Percentiles rank a stretch among this genome's conserved stretches.
Conservation (phyloP, 495 filamentous ascomycete species). For the Letharia columbiana region DNA sequence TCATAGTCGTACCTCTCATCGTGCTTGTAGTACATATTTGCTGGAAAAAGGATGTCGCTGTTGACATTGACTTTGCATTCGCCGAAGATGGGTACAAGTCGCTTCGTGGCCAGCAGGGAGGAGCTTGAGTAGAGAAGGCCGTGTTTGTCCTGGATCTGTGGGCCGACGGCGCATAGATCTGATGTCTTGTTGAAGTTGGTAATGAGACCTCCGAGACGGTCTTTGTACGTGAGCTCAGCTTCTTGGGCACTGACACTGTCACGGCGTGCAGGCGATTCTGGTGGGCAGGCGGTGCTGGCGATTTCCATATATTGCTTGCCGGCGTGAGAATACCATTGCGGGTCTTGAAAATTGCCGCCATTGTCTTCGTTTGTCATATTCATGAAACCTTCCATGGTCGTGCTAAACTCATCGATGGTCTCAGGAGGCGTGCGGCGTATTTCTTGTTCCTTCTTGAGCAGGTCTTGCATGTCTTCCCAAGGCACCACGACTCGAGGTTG, state of each 20-base stretch:
- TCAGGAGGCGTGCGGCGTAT: constrained; percentile 36
- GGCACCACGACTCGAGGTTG: constrained; percentile 58
- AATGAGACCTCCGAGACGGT: constrained; percentile 46
- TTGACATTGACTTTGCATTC: constrained; percentile 70
- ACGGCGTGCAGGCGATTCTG: constrained; percentile 48
- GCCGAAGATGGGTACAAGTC: constrained; percentile 63
- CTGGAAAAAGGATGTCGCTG: constrained; percentile 71
- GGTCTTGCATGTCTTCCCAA: constrained; percentile 54
- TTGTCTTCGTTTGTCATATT: constrained; percentile 24
- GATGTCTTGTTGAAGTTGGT: constrained; percentile 57
- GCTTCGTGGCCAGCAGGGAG: constrained; percentile 45
- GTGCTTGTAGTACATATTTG: constrained; percentile 65
- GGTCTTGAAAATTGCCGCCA: constrained; percentile 20
- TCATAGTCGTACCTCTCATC: constrained; percentile 60
- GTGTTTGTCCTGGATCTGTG: constrained; percentile 48
- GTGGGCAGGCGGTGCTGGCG: constrained; percentile 51
- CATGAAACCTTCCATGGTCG: constrained; percentile 27
- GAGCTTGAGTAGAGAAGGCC: constrained; percentile 64
- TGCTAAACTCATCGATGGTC: constrained; percentile 32
- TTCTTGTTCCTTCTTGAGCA: constrained; percentile 46
- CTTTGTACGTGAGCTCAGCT: constrained; percentile 31
- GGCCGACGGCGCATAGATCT: constrained; percentile 56
- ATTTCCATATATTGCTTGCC: constrained; percentile 53
- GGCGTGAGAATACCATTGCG: constrained; percentile 26
- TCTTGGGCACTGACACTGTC: constrained; percentile 32